These are phyloP conservation scores for Bryoglossum gracile DNA, from an alignment of 495 filamentous ascomycete genomes.

Conservation along the genomic window DNA sequence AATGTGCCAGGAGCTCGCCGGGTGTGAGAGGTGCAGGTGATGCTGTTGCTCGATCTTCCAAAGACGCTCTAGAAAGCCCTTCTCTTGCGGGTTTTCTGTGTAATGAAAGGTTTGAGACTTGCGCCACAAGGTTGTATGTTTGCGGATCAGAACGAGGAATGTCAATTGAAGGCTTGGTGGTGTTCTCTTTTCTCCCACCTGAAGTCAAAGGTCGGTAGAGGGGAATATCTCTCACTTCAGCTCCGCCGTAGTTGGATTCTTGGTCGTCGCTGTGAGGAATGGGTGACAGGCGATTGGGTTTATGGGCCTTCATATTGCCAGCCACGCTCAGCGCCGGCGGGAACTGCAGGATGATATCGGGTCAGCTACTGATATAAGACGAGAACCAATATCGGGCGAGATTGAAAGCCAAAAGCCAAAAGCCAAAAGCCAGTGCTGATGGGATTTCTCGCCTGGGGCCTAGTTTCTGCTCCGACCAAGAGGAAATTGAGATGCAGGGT, in stretches of 20 bases:
- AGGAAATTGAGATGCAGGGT: background rate
- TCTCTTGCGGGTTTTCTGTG: background rate
- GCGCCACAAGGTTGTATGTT: constrained; percentile 7
- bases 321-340: constrained; percentile 1
- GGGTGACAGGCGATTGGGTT: background rate
- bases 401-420: background rate
- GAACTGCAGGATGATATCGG: constrained; percentile 1
- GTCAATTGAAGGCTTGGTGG: background rate
- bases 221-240: constrained; percentile 12
- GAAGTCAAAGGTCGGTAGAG: constrained; percentile 6
- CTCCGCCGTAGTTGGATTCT: constrained; percentile 2
- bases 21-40: no score
- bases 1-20: no score
- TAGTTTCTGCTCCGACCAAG: background rate
- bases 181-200: background rate
- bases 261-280: constrained; percentile 3
- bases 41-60: background rate
- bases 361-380: background rate
- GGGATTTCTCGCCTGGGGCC: background rate
- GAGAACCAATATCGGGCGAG: background rate
- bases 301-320: constrained; percentile 3
- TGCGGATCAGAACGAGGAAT: background rate
- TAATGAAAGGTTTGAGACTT: background rate
- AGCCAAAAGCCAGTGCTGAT: background rate
- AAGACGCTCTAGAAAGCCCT: background rate